Percentiles rank a stretch among this genome's conserved stretches.
Conservation (phyloP, 345 rosid species). For the Citrus cavaleriei region DNA sequence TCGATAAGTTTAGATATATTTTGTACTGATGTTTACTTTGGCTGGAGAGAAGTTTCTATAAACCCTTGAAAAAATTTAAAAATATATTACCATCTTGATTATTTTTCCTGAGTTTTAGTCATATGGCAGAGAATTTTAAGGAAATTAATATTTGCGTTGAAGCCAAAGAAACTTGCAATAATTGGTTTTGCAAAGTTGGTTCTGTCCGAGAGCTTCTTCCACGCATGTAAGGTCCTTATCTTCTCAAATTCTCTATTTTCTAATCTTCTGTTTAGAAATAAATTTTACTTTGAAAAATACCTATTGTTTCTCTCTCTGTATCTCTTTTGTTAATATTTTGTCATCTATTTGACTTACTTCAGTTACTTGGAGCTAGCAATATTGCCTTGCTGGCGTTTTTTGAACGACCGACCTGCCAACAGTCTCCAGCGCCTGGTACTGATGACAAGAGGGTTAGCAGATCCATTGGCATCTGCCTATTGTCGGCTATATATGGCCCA, state of each 20-base stretch:
- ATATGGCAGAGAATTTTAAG: slow-evolving; percentile 57
- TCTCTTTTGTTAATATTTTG: slow-evolving; percentile 8
- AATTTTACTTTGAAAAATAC: background rate
- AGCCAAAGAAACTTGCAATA: slow-evolving; percentile 90
- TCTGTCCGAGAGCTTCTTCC: slow-evolving; percentile 86
- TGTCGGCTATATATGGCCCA: slow-evolving; percentile 76
- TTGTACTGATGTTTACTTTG: background rate
- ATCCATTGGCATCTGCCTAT: slow-evolving; percentile 79
- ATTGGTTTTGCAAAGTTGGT: slow-evolving; percentile 91
- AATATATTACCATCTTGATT: background rate
- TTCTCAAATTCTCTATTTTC: slow-evolving; percentile 1
- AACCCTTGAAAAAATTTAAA: background rate
- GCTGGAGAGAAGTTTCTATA: background rate
- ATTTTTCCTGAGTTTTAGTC: slow-evolving; percentile 16
- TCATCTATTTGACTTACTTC: slow-evolving; percentile 17
- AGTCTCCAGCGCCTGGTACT: slow-evolving; percentile 61
- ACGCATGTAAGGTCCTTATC: slow-evolving; percentile 61
- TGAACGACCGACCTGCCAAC: slow-evolving; percentile 48
- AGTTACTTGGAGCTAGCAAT: slow-evolving; percentile 90
- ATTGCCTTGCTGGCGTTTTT: slow-evolving; percentile 87
- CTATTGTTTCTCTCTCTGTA: background rate
- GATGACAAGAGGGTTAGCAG: slow-evolving; percentile 87
- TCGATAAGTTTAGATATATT: background rate
- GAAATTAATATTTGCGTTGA: slow-evolving; percentile 58
- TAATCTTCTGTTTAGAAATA: background rate